A percentile compares a stretch with the other conserved stretches of the same genome.
Evolutionary conservation across 768 basidiomycete genomes (phyloP).

Genomic region (Tephrocybe sp.): DNA sequence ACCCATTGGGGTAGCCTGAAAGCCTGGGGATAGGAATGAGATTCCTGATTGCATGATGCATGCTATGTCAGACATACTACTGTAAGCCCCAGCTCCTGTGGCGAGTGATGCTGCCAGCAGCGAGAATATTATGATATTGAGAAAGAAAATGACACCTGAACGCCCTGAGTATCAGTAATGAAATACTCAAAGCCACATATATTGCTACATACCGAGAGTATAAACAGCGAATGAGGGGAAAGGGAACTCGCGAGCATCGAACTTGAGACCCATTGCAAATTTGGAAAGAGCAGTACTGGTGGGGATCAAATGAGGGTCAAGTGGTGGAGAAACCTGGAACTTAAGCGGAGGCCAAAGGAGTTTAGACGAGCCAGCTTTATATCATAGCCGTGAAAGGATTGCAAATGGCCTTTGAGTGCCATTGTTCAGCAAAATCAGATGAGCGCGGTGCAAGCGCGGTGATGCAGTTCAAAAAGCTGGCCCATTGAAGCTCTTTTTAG

Average conservation of each 20-base stretch:
- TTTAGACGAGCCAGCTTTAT: not conserved
- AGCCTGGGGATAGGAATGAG: constrained; percentile 2
- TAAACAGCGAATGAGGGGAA: constrained; percentile 12
- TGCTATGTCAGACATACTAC: constrained; percentile 3
- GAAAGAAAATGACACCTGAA: constrained; percentile 9
- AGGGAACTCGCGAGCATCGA: constrained; percentile 11
- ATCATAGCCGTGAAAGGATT: not conserved
- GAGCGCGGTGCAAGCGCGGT: not conserved
- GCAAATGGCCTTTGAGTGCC: not conserved
- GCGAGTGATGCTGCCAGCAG: constrained; percentile 14
- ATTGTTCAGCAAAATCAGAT: not conserved
- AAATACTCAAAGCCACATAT: too few relatives aligned
- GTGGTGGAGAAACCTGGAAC: not conserved
- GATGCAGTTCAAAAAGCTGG: not conserved
- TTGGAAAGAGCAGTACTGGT: not conserved
- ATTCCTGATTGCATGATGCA: too few relatives aligned
- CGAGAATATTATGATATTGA: constrained; percentile 8
- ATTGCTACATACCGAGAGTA: constrained; percentile 1
- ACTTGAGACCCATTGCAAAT: constrained; percentile 3
- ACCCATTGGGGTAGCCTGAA: constrained; percentile 16
- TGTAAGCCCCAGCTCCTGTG: constrained; percentile 12
- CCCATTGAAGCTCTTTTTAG: not conserved
- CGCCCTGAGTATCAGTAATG: not conserved
- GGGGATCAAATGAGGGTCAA: not conserved
- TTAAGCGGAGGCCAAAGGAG: not conserved